phyloP scores from a whole-genome alignment of 2,329 filamentous ascomycete species.

The Dothistroma pini region DNA sequence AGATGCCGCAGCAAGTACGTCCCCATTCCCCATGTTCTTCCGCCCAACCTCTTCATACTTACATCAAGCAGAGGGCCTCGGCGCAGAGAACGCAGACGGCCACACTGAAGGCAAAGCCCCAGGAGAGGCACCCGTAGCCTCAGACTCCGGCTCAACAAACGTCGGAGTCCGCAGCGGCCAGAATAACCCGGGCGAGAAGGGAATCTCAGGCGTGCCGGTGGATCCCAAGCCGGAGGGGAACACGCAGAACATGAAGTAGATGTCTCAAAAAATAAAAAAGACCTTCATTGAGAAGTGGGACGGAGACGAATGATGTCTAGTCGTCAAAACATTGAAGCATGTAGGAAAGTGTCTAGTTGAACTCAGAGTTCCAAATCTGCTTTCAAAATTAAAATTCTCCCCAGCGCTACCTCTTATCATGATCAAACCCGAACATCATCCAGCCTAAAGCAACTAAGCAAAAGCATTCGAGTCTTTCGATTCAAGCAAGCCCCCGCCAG shows the following conservation, averaged over 20 bases:
- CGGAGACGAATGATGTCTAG: too few species aligned
- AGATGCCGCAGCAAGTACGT: constrained; percentile 24
- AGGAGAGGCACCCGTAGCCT: constrained; percentile 34
- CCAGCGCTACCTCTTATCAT: too few species aligned
- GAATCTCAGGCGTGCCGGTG: constrained; percentile 32
- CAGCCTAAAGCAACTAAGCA: too few species aligned
- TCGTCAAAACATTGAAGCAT: too few species aligned
- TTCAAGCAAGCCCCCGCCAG: neutral
- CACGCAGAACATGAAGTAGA: constrained; percentile 29
- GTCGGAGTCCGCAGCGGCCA: constrained; percentile 30
- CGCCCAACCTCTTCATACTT: neutral
- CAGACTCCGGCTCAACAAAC: constrained; percentile 34
- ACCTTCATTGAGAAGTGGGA: neutral
- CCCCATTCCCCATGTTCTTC: neutral
- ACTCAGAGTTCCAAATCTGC: too few species aligned
- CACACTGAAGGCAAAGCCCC: constrained; percentile 29
- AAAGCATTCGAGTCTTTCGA: too few species aligned
- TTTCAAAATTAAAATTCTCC: too few species aligned
- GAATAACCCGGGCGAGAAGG: constrained; percentile 37
- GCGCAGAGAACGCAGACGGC: constrained; percentile 34
- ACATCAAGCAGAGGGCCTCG: constrained; percentile 27
- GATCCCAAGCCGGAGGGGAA: constrained; percentile 17
- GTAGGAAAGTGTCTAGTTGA: too few species aligned
- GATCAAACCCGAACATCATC: too few species aligned
- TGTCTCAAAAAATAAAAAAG: neutral